Conservation (phyloP, 2,329 filamentous ascomycete genomes). For the Hypoxylon sp. region DNA sequence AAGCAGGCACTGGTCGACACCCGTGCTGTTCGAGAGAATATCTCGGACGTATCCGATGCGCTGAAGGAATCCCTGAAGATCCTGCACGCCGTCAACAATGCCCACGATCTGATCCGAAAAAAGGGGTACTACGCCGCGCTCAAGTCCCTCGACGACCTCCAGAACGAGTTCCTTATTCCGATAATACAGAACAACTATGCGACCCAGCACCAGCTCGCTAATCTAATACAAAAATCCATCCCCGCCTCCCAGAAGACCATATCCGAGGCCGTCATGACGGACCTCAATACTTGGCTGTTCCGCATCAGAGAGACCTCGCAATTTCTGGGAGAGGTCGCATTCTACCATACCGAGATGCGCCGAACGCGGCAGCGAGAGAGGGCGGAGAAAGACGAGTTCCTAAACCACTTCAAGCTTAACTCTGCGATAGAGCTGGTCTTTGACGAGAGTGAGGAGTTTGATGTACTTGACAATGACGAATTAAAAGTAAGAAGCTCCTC, state of each 20-base stretch:
- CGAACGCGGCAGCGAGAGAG: conserved; percentile 85
- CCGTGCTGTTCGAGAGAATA: conserved; percentile 91
- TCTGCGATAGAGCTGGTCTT: conserved; percentile 95
- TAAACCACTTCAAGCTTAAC: conserved; percentile 89
- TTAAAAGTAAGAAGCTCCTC: conserved; percentile 64
- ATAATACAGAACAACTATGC: conserved; percentile 84
- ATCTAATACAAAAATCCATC: conserved; percentile 95
- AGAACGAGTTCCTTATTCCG: conserved; percentile 88
- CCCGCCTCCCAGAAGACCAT: conserved; percentile 93
- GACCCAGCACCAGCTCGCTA: conserved; percentile 92
- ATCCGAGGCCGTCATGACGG: conserved; percentile 95
- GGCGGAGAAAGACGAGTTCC: conserved; percentile 77
- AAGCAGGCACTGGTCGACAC: conserved; percentile 96
- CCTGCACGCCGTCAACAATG: conserved; percentile 89
- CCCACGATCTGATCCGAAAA: conserved; percentile 89
- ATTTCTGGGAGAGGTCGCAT: conserved; percentile 93
- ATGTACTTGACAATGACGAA: conserved; percentile 94
- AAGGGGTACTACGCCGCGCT: conserved; percentile 97
- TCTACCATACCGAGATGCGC: conserved; percentile 93
- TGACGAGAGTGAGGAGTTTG: conserved; percentile 95
- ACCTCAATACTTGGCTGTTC: conserved; percentile 96
- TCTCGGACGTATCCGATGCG: conserved; percentile 90
- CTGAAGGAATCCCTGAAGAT: conserved; percentile 93
- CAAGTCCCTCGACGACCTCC: conserved; percentile 92
- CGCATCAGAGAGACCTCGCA: conserved; percentile 95